Percentiles rank a stretch among this genome's conserved stretches.
These are phyloP conservation scores for Cordyceps fumosorosea DNA, from an alignment of 2,329 filamentous ascomycete species.

Conservation along the genomic window DNA sequence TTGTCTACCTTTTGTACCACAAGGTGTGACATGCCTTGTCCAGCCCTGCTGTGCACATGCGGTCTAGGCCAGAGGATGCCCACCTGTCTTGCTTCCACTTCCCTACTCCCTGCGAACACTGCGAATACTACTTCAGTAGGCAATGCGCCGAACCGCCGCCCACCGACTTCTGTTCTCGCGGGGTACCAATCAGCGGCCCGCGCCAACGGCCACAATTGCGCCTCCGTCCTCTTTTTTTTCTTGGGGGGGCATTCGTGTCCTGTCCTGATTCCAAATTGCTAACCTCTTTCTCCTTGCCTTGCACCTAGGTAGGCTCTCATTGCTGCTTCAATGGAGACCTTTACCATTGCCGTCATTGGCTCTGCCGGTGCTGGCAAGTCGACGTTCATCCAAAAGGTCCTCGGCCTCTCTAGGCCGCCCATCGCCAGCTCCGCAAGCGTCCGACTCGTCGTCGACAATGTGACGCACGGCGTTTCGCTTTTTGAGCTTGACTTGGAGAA, in stretches of 20 bases:
- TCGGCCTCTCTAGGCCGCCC: slow-evolving; percentile 48
- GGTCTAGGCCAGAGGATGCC: slow-evolving; percentile 3
- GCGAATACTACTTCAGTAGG: background rate
- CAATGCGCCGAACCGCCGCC: background rate
- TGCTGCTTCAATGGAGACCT: slow-evolving; percentile 45
- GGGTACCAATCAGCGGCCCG: background rate
- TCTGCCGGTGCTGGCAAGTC: slow-evolving; percentile 62
- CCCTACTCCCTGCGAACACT: too few relatives aligned
- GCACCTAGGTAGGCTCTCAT: slow-evolving; percentile 25
- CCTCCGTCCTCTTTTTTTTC: slow-evolving; percentile 11
- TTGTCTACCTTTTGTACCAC: background rate
- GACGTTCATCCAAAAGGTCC: slow-evolving; percentile 57
- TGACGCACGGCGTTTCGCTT: slow-evolving; percentile 51
- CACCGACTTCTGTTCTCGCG: background rate
- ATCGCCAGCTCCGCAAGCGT: slow-evolving; percentile 48
- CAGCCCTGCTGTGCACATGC: background rate
- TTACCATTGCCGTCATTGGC: slow-evolving; percentile 62
- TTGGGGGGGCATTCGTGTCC: background rate
- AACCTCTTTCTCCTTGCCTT: background rate
- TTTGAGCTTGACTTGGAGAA: slow-evolving; percentile 61
- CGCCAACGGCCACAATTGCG: slow-evolving; percentile 4
- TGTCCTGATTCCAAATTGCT: background rate
- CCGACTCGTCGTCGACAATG: slow-evolving; percentile 52
- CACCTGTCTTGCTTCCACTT: too few relatives aligned
- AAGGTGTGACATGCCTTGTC: background rate